These are phyloP conservation scores for Eucommia ulmoides DNA, from an alignment of 257 asterid genomes.

Conservation along the genomic window DNA sequence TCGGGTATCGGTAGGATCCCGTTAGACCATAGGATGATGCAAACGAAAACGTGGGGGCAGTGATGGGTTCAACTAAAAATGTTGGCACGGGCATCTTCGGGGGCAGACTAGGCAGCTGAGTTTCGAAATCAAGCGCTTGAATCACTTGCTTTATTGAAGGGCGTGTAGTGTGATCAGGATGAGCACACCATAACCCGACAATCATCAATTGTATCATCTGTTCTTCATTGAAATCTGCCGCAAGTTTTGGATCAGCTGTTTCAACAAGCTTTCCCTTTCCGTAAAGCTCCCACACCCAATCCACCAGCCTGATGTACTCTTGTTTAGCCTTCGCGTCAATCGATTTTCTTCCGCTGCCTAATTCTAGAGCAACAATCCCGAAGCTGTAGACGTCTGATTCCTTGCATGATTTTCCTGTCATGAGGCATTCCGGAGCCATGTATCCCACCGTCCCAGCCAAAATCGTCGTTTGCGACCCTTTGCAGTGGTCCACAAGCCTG, in stretches of 20 bases:
- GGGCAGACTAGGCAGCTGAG: slow-evolving; percentile 4
- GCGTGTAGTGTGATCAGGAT: slow-evolving; percentile 10
- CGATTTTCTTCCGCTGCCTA: neutral
- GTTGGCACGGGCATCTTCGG: slow-evolving; percentile 5
- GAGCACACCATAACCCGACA: slow-evolving; percentile 31
- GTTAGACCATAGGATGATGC: no score
- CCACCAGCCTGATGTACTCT: neutral
- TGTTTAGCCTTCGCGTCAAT: no score
- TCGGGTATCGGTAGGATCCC: no score
- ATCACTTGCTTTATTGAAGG: slow-evolving; percentile 16
- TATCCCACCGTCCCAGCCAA: neutral
- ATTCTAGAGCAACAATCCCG: neutral
- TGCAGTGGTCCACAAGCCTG: neutral
- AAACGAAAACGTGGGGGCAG: neutral
- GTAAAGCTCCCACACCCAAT: slow-evolving; percentile 10
- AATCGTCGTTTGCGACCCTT: neutral
- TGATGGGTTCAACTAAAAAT: neutral
- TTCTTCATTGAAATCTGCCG: neutral
- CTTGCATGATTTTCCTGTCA: neutral
- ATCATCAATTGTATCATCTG: no score
- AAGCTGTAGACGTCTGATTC: neutral
- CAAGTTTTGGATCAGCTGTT: slow-evolving; percentile 10
- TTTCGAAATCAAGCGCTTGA: slow-evolving; percentile 11
- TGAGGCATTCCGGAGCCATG: neutral
- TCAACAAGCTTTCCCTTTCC: slow-evolving; percentile 12